Evolutionary conservation across 257 asterid genomes (phyloP).

Genomic region (Solanum sparsipilum): DNA sequence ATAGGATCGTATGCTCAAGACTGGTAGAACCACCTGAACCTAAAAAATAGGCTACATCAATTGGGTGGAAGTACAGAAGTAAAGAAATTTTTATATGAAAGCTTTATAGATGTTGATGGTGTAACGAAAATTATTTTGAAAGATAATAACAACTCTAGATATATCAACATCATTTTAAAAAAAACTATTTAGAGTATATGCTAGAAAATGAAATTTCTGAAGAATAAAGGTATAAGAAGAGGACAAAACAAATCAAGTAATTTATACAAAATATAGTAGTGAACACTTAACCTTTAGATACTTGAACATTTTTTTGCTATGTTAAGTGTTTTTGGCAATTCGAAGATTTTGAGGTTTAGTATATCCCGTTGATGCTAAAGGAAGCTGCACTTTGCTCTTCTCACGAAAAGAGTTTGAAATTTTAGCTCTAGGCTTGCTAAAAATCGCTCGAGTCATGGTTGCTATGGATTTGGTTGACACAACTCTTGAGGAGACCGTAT

Average conservation of each 20-base stretch:
- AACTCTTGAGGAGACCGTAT: not conserved
- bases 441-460: not conserved
- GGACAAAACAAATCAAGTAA: not conserved
- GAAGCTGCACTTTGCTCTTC: not conserved
- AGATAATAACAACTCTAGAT: too few relatives aligned
- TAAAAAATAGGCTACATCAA: not conserved
- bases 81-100: too few relatives aligned
- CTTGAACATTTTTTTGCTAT: too few relatives aligned
- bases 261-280: too few relatives aligned
- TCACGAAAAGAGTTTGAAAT: not conserved
- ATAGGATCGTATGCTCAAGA: not conserved
- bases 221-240: too few relatives aligned
- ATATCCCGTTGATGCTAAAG: not conserved
- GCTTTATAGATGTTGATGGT: not conserved
- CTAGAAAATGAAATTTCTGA: too few relatives aligned
- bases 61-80: too few relatives aligned
- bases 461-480: not conserved
- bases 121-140: not conserved
- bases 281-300: too few relatives aligned
- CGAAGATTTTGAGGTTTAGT: too few relatives aligned
- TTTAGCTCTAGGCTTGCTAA: not conserved
- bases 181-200: not conserved
- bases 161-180: too few relatives aligned
- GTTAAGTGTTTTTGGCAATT: too few relatives aligned
- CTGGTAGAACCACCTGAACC: not conserved